Base-by-base conservation (phyloP, 108 stramenopile species). In the Thalassiosira profunda region DNA sequence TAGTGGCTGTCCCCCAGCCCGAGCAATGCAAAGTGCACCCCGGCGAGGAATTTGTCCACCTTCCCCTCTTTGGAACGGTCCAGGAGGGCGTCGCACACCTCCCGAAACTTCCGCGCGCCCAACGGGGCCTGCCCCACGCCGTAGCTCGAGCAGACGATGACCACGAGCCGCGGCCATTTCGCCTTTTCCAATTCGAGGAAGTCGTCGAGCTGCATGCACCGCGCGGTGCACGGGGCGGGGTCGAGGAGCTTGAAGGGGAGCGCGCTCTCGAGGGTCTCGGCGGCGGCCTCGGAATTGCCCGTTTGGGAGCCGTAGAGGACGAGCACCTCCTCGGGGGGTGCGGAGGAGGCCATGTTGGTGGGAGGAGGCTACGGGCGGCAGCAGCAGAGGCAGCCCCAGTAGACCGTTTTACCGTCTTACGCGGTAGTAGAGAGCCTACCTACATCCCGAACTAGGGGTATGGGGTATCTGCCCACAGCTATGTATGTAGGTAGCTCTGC, bases 281-380 rank as follows among this genome's bases (percentile, higher is more conserved):
- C 92, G 36, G 82, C 82, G 44, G 85, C 78, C 61, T 93, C 92
- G 51, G 87, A 88, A 60, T 93, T 93, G 42, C 92, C 92, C 60
- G 88, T 94, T 72, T 91, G 89, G 29, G 89, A 91, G 11, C 86
- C 92, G 74, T 85, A 94, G 59, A 94, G 74, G 36, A 94, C 84
- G 35, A 79, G 84, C 4, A 94, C 49, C 41, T 84, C 65, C 60
- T 81, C 70, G 4, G 25, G 3, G 9, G 51, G 33, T 6, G 51
- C 29, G 3, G 51, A 52, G 29, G 44, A 3, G 18, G 44, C 3
- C 23, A 31, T 15, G 34, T 17, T 52, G 51, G 51, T 52, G n/a
- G n/a, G n/a, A n/a, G n/a, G n/a, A n/a, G n/a, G n/a, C n/a, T n/a
- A n/a, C n/a, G n/a, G n/a, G n/a, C n/a, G n/a, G n/a, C n/a, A n/a